phyloP scores from a whole-genome alignment of 2,329 filamentous ascomycete species.

The Escovopsis sp. region DNA sequence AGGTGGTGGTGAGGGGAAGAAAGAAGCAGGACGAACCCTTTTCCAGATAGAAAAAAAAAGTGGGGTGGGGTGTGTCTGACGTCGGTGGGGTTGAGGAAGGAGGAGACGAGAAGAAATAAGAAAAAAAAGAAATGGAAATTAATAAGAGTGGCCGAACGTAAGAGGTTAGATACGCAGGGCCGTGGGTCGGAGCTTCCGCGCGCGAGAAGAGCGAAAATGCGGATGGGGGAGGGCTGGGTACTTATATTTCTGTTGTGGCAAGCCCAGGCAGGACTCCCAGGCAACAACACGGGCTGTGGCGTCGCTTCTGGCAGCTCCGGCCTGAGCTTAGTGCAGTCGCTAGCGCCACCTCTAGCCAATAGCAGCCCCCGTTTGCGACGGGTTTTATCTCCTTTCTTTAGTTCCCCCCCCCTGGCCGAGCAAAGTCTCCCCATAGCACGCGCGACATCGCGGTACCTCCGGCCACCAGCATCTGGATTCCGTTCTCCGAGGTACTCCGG shows the following conservation, averaged over 20 bases:
- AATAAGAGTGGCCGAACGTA: slow-evolving; percentile 29
- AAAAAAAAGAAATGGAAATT: slow-evolving; percentile 8
- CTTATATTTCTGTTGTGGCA: slow-evolving; percentile 39
- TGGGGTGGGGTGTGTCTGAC: slow-evolving; percentile 14
- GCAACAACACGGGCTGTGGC: slow-evolving; percentile 30
- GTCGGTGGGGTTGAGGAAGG: slow-evolving; percentile 14
- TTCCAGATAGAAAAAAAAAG: slow-evolving; percentile 5
- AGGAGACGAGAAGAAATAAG: slow-evolving; percentile 16
- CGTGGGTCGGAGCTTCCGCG: slow-evolving; percentile 42
- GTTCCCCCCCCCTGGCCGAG: slow-evolving; percentile 15
- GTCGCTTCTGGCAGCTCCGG: slow-evolving; percentile 25
- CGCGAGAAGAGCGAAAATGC: slow-evolving; percentile 34
- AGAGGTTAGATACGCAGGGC: slow-evolving; percentile 35
- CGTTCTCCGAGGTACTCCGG: no score
- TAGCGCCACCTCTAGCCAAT: slow-evolving; percentile 24
- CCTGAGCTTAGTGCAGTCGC: slow-evolving; percentile 22
- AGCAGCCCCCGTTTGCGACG: slow-evolving; percentile 13
- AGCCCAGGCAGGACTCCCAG: slow-evolving; percentile 25
- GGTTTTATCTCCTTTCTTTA: slow-evolving; percentile 25
- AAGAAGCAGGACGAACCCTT: slow-evolving; percentile 8
- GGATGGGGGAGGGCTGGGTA: slow-evolving; percentile 38
- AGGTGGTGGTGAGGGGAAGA: slow-evolving; percentile 5
- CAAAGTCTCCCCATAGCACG: slow-evolving; percentile 18
- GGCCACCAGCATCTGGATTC: no score
- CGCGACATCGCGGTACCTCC: slow-evolving; percentile 10